These are phyloP conservation scores for Hypsizygus ulmarius DNA, from an alignment of 1,284 basidiomycete genomes.

Conservation along the genomic window DNA sequence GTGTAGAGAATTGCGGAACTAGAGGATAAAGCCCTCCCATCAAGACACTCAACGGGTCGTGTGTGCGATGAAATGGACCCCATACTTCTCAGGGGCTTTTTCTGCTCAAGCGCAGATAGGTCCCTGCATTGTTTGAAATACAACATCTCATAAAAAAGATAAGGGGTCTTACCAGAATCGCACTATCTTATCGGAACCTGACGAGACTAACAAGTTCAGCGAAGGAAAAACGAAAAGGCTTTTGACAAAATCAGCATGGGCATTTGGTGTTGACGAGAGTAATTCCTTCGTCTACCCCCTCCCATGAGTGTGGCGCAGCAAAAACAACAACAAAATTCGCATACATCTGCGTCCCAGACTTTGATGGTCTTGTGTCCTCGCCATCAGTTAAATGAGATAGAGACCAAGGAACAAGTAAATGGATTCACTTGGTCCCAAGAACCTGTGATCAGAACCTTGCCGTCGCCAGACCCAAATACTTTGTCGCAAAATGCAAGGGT, in stretches of 20 bases:
- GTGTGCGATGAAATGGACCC: constrained; percentile 74
- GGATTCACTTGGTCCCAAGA: constrained; percentile 82
- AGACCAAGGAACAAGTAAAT: constrained; percentile 1
- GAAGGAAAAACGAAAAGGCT: constrained; percentile 67
- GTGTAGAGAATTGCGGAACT: constrained; percentile 62
- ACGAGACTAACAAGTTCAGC: constrained; percentile 72
- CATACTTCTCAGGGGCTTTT: constrained; percentile 48
- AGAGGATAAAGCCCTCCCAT: constrained; percentile 44
- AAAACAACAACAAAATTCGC: background rate
- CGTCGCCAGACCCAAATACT: constrained; percentile 30
- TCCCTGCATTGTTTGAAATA: constrained; percentile 49
- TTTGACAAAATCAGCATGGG: constrained; percentile 89
- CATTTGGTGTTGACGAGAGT: constrained; percentile 64
- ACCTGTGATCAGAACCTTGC: constrained; percentile 69
- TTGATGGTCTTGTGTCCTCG: constrained; percentile 61
- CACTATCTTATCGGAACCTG: constrained; percentile 88
- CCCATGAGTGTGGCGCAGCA: background rate
- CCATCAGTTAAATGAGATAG: constrained; percentile 4
- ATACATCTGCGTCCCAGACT: constrained; percentile 76
- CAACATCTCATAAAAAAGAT: background rate
- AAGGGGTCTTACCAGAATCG: constrained; percentile 70
- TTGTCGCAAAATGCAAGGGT: constrained; percentile 65
- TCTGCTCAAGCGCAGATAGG: constrained; percentile 41
- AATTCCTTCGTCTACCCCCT: constrained; percentile 58
- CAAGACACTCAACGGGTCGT: constrained; percentile 66